Percentiles rank a stretch among this genome's conserved stretches.
Conservation (phyloP, 176 grass and related monocot species). For the Oryza coarctata region DNA sequence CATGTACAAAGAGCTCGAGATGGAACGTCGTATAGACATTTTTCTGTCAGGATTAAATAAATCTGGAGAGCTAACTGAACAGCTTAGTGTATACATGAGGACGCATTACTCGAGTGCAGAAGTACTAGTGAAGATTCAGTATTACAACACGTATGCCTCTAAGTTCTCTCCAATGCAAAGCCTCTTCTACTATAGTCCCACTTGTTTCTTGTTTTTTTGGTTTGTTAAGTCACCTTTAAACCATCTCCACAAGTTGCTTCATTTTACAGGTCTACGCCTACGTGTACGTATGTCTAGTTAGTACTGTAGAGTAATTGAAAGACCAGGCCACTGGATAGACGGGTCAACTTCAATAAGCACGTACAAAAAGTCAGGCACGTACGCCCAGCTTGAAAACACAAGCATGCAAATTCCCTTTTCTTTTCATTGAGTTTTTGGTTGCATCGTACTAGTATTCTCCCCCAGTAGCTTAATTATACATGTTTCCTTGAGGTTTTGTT, state of each 20-base stretch:
- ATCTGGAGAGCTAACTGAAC: neutral
- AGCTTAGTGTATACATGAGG: neutral
- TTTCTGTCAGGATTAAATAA: neutral
- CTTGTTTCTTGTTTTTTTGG: conserved; percentile 11
- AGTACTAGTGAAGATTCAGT: neutral
- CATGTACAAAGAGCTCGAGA: neutral
- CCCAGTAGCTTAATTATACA: too few relatives aligned
- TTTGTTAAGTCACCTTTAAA: neutral
- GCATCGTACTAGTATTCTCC: too few relatives aligned
- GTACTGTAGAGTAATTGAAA: neutral
- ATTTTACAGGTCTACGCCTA: neutral
- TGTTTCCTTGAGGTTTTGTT: neutral
- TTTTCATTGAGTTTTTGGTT: too few relatives aligned
- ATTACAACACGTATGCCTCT: neutral
- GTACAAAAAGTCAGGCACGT: too few relatives aligned
- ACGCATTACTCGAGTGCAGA: too few relatives aligned
- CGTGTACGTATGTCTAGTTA: neutral
- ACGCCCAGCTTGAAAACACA: too few relatives aligned
- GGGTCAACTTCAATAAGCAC: neutral
- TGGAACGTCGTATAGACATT: neutral
- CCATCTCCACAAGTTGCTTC: neutral
- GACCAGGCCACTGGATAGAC: neutral
- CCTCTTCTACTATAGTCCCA: neutral
- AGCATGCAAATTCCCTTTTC: too few relatives aligned
- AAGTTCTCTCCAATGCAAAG: too few relatives aligned